These are phyloP conservation scores for Diaporthe citrichinensis DNA, from an alignment of 2,329 filamentous ascomycete species.

Conservation along the genomic window DNA sequence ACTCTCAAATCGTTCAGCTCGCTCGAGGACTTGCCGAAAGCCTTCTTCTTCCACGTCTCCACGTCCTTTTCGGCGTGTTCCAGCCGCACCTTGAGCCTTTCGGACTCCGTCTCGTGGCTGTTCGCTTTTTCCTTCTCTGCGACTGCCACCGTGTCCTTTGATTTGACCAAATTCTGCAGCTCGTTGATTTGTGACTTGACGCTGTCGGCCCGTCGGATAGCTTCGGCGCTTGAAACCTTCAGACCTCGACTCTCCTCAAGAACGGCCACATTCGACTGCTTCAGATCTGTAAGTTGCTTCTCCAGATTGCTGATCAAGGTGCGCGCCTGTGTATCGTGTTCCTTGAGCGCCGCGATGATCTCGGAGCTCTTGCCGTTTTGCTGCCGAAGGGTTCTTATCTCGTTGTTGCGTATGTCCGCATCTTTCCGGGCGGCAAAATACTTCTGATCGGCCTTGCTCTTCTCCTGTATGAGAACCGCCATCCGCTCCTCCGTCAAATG, in stretches of 20 bases:
- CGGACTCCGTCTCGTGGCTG: conserved; percentile 80
- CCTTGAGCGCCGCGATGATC: conserved; percentile 93
- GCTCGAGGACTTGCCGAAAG: conserved; percentile 82
- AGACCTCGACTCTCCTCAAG: conserved; percentile 80
- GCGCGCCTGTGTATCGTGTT: conserved; percentile 84
- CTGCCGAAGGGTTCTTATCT: conserved; percentile 82
- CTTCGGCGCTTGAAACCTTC: conserved; percentile 80
- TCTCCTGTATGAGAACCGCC: conserved; percentile 82
- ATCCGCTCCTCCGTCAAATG: conserved; percentile 83
- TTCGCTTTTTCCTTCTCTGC: conserved; percentile 70
- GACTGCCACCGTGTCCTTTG: conserved; percentile 77
- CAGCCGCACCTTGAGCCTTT: conserved; percentile 83
- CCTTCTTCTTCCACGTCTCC: conserved; percentile 88
- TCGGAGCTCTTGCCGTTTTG: conserved; percentile 94
- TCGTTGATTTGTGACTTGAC: conserved; percentile 83
- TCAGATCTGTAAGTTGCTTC: conserved; percentile 89
- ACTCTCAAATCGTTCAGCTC: conserved; percentile 90
- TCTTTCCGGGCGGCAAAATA: conserved; percentile 97
- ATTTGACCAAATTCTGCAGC: conserved; percentile 79
- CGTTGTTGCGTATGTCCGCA: conserved; percentile 86
- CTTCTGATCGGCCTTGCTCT: conserved; percentile 97
- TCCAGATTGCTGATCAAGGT: conserved; percentile 86
- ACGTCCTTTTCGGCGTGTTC: conserved; percentile 86
- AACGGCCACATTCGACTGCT: conserved; percentile 81
- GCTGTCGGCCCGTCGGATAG: conserved; percentile 77